These are phyloP conservation scores for Aleurites moluccanus DNA, from an alignment of 441 rosid genomes.

Conservation along the genomic window DNA sequence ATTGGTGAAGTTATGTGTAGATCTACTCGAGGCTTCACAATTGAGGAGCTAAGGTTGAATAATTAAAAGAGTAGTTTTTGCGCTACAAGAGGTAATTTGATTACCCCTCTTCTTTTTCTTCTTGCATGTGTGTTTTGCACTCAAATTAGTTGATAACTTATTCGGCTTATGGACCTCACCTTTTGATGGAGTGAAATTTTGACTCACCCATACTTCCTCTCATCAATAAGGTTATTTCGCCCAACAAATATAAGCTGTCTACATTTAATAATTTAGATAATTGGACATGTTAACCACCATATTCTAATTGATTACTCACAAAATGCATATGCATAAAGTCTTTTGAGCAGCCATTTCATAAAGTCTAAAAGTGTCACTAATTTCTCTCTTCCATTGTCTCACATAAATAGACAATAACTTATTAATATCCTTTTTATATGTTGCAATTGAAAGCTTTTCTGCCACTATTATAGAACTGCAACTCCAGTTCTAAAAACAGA, in stretches of 20 bases:
- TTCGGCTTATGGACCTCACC: too few relatives aligned
- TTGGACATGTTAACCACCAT: background rate
- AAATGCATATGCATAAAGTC: background rate
- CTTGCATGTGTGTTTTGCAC: too few relatives aligned
- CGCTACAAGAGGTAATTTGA: too few relatives aligned
- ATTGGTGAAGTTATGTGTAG: too few relatives aligned
- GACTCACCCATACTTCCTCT: too few relatives aligned
- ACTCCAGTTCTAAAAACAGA: background rate
- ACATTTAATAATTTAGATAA: background rate
- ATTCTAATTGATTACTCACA: background rate
- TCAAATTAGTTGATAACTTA: too few relatives aligned
- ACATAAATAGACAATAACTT: background rate
- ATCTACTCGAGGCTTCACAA: too few relatives aligned
- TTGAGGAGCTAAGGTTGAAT: too few relatives aligned
- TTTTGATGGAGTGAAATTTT: too few relatives aligned
- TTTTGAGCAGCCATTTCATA: background rate
- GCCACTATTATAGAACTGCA: background rate
- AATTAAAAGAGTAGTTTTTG: too few relatives aligned
- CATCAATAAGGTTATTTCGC: too few relatives aligned
- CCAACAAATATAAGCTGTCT: background rate
- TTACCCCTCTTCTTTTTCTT: too few relatives aligned
- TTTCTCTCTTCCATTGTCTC: background rate
- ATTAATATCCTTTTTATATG: background rate
- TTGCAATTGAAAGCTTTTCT: background rate
- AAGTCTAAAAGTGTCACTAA: background rate